These are phyloP conservation scores for Trichoderma atroviride DNA, from an alignment of 2,329 filamentous ascomycete species.

Conservation along the genomic window DNA sequence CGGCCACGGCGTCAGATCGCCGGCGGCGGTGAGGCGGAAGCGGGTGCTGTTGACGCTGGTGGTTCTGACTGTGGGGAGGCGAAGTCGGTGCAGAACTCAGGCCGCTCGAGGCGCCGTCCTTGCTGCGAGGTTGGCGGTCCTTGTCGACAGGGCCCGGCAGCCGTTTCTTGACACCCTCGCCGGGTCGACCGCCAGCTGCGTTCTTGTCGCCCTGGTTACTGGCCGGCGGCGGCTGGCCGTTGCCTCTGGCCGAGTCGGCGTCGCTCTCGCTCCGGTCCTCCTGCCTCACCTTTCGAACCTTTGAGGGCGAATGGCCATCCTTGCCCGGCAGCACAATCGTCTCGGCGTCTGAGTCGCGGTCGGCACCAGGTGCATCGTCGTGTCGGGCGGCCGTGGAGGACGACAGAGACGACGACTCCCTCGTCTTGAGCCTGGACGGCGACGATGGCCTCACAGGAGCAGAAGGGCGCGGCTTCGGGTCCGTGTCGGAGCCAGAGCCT, in stretches of 20 bases:
- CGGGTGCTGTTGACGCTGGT: slow-evolving; percentile 35
- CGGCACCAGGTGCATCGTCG: slow-evolving; percentile 45
- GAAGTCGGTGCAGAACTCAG: slow-evolving; percentile 63
- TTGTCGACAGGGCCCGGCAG: slow-evolving; percentile 43
- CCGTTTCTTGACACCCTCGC: slow-evolving; percentile 52
- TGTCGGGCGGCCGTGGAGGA: slow-evolving; percentile 30
- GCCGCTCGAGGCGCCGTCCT: slow-evolving; percentile 56
- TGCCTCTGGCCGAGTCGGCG: slow-evolving; percentile 43
- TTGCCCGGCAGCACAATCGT: slow-evolving; percentile 70
- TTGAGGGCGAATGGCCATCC: slow-evolving; percentile 65
- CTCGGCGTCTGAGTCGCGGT: slow-evolving; percentile 71
- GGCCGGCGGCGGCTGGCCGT: slow-evolving; percentile 39
- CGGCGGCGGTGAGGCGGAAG: slow-evolving; percentile 41
- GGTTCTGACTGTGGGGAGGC: slow-evolving; percentile 44
- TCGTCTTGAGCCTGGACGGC: slow-evolving; percentile 23
- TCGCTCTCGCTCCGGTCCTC: slow-evolving; percentile 65
- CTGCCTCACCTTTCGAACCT: slow-evolving; percentile 65
- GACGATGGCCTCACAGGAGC: slow-evolving; percentile 27
- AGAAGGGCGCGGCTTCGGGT: slow-evolving; percentile 29
- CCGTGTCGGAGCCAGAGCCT: slow-evolving; percentile 30
- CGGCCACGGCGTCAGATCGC: slow-evolving; percentile 39
- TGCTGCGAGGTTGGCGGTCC: slow-evolving; percentile 45
- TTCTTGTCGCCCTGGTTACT: slow-evolving; percentile 43
- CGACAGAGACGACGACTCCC: slow-evolving; percentile 20
- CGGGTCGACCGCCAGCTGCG: slow-evolving; percentile 40